These are phyloP conservation scores for Apiospora hydei DNA, from an alignment of 2,329 filamentous ascomycete species.

Conservation along the genomic window DNA sequence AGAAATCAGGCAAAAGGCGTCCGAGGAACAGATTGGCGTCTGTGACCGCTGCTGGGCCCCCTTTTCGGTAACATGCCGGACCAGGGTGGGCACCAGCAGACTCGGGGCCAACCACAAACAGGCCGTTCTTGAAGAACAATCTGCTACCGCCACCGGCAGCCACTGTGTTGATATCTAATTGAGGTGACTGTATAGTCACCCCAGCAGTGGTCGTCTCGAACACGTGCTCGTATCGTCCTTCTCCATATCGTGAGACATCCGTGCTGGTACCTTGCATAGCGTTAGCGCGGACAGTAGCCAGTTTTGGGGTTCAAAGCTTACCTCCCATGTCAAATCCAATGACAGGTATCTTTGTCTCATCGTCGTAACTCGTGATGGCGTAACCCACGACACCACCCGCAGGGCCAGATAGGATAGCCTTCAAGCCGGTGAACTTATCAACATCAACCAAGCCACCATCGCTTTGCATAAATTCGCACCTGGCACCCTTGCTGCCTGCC, in stretches of 20 bases:
- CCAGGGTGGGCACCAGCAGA: conserved; percentile 89
- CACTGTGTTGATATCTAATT: conserved; percentile 94
- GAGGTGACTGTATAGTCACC: conserved; percentile 91
- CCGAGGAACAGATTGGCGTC: conserved; percentile 90
- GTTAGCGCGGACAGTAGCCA: conserved; percentile 43
- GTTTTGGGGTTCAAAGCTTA: neutral
- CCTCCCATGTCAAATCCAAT: conserved; percentile 90
- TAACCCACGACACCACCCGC: conserved; percentile 95
- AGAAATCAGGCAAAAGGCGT: conserved; percentile 86
- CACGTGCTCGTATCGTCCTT: conserved; percentile 88
- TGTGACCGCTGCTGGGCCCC: conserved; percentile 88
- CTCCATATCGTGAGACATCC: conserved; percentile 86
- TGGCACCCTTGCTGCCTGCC: conserved; percentile 69
- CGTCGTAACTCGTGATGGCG: conserved; percentile 88
- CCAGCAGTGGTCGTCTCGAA: conserved; percentile 94
- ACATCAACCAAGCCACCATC: conserved; percentile 79
- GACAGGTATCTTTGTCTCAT: conserved; percentile 80
- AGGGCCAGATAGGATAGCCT: conserved; percentile 86
- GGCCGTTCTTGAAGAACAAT: conserved; percentile 86
- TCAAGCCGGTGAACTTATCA: conserved; percentile 82
- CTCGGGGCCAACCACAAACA: conserved; percentile 91
- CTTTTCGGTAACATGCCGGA: conserved; percentile 90
- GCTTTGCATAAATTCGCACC: conserved; percentile 96
- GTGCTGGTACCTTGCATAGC: conserved; percentile 74
- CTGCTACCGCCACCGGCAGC: conserved; percentile 87